phyloP scores from a whole-genome alignment of 208 protist species.

The Porcisia deanei region DNA sequence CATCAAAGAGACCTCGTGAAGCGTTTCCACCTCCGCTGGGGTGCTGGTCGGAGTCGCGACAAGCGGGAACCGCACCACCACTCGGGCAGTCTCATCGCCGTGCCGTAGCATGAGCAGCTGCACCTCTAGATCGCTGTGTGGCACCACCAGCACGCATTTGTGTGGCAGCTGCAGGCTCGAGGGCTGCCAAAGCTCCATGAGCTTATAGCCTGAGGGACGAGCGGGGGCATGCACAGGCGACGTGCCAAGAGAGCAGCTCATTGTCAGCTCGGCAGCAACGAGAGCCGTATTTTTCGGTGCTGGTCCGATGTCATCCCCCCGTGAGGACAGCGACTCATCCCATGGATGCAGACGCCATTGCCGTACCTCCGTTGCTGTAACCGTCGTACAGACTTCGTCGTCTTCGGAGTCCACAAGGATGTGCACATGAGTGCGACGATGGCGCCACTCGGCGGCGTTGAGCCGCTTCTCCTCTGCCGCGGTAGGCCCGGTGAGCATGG shows the following conservation, averaged over 20 bases:
- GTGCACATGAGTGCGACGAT: conserved; percentile 29
- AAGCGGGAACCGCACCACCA: conserved; percentile 20
- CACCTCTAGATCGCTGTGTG: conserved; percentile 13
- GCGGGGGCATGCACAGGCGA: neutral
- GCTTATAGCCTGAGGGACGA: conserved; percentile 12
- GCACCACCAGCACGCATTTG: neutral
- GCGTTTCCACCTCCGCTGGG: neutral
- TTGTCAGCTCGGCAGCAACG: conserved; percentile 10
- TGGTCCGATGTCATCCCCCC: neutral
- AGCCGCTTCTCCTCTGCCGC: neutral
- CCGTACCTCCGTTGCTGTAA: conserved; percentile 27
- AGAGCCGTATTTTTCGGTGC: neutral
- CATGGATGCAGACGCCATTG: conserved; percentile 33
- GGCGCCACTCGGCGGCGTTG: conserved; percentile 15
- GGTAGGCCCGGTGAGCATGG: neutral
- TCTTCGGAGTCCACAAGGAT: conserved; percentile 41
- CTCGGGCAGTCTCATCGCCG: neutral
- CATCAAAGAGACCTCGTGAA: conserved; percentile 3
- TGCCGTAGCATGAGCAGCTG: conserved; percentile 15
- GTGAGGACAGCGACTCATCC: neutral
- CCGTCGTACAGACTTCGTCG: conserved; percentile 52
- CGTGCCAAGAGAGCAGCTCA: neutral
- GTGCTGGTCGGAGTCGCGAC: neutral
- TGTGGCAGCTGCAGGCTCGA: neutral
- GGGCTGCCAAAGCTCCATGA: conserved; percentile 12